Conservation (phyloP, 2,329 filamentous ascomycete genomes). For the Davidsoniella virescens region DNA sequence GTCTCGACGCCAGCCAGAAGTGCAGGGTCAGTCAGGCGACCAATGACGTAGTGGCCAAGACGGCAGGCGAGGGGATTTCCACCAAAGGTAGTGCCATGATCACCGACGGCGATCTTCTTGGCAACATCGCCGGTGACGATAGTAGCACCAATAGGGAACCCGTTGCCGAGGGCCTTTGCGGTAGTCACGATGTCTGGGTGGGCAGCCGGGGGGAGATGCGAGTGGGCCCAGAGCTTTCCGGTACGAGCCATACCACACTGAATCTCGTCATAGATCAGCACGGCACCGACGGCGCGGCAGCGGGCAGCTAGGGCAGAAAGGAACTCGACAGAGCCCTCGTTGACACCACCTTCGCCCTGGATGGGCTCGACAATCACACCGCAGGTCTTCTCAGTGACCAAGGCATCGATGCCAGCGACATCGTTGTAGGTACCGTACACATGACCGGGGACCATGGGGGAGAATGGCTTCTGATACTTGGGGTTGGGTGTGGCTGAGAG, state of each 20-base stretch:
- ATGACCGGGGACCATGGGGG: slow-evolving; percentile 91
- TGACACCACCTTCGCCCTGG: slow-evolving; percentile 89
- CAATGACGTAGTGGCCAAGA: slow-evolving; percentile 73
- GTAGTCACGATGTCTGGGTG: slow-evolving; percentile 91
- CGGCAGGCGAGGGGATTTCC: slow-evolving; percentile 78
- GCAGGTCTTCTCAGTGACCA: slow-evolving; percentile 75
- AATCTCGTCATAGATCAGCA: slow-evolving; percentile 92
- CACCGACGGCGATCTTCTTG: slow-evolving; percentile 39
- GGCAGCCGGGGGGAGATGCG: slow-evolving; percentile 53
- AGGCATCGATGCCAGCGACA: slow-evolving; percentile 47
- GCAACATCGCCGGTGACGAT: slow-evolving; percentile 25
- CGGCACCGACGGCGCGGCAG: slow-evolving; percentile 72
- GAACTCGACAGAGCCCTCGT: slow-evolving; percentile 70
- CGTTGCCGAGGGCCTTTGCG: slow-evolving; percentile 92
- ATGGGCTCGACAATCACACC: slow-evolving; percentile 95
- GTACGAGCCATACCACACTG: slow-evolving; percentile 86
- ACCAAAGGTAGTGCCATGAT: slow-evolving; percentile 89
- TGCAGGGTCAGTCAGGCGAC: slow-evolving; percentile 51
- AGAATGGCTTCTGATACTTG: slow-evolving; percentile 91
- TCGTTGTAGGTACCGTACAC: slow-evolving; percentile 77
- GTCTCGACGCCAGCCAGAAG: slow-evolving; percentile 53
- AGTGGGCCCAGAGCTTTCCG: slow-evolving; percentile 80
- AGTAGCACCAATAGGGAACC: slow-evolving; percentile 77
- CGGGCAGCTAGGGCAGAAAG: slow-evolving; percentile 66
- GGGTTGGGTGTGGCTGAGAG: slow-evolving; percentile 94